phyloP scores from a whole-genome alignment of 2,329 filamentous ascomycete species.

The Mycosphaerella arachidis region DNA sequence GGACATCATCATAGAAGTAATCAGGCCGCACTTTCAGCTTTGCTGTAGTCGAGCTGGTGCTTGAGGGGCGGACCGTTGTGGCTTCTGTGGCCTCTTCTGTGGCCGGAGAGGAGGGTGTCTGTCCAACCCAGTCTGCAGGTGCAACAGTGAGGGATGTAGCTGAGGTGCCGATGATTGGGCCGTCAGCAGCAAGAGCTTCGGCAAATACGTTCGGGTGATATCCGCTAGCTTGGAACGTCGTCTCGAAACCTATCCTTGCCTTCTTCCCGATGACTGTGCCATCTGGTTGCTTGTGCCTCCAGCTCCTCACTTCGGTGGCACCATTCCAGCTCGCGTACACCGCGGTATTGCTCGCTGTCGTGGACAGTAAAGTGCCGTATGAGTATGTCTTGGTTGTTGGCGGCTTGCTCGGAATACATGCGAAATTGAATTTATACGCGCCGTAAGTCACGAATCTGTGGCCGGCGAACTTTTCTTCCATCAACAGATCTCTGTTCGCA shows the following conservation, averaged over 20 bases:
- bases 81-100: neutral
- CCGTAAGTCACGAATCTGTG: conserved; percentile 37
- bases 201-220: neutral
- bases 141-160: neutral
- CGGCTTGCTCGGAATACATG: conserved; percentile 20
- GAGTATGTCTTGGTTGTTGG: conserved; percentile 32
- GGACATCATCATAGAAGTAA: neutral
- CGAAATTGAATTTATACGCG: conserved; percentile 37
- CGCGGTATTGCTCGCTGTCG: conserved; percentile 2
- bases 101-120: neutral
- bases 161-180: neutral
- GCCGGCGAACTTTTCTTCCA: conserved; percentile 33
- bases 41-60: neutral
- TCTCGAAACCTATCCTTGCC: conserved; percentile 12
- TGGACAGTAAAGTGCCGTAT: conserved; percentile 26
- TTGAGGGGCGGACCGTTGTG: neutral
- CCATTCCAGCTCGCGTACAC: conserved; percentile 36
- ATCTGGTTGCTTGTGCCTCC: conserved; percentile 29
- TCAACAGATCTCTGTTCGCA: conserved; percentile 5
- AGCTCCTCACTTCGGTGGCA: conserved; percentile 36
- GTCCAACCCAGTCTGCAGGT: neutral
- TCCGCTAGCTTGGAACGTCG: conserved; percentile 4
- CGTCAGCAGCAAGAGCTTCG: neutral
- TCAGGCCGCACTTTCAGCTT: neutral
- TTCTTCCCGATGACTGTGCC: neutral